Conservation (phyloP, 1,139 yeast genomes). For the Saccharomyces pastorianus region DNA sequence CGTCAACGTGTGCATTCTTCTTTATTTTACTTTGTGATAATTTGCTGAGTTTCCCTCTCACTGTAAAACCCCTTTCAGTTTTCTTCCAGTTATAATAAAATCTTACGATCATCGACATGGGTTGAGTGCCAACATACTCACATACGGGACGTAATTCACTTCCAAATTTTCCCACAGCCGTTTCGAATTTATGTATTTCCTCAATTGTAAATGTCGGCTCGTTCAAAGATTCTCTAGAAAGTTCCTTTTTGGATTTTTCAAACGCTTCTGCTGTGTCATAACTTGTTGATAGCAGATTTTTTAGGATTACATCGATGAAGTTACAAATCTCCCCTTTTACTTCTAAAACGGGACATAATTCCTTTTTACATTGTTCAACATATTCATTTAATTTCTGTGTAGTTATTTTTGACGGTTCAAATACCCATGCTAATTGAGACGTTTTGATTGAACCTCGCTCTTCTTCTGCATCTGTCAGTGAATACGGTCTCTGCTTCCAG, state of each 20-base stretch:
- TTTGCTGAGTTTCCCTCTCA: slow-evolving; percentile 80
- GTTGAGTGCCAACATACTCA: slow-evolving; percentile 60
- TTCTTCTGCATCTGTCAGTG: slow-evolving; percentile 32
- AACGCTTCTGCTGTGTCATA: slow-evolving; percentile 47
- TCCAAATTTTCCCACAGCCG: slow-evolving; percentile 66
- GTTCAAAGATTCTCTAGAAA: slow-evolving; percentile 51
- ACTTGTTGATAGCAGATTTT: slow-evolving; percentile 43
- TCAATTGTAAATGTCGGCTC: slow-evolving; percentile 68
- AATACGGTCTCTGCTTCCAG: slow-evolving; percentile 13
- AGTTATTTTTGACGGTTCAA: slow-evolving; percentile 34
- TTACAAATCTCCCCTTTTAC: slow-evolving; percentile 54
- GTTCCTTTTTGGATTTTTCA: slow-evolving; percentile 29
- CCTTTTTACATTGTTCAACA: slow-evolving; percentile 43
- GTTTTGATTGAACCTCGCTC: slow-evolving; percentile 82
- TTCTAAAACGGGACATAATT: slow-evolving; percentile 45
- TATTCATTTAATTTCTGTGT: slow-evolving; percentile 42
- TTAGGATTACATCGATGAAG: slow-evolving; percentile 65
- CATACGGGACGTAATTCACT: slow-evolving; percentile 72
- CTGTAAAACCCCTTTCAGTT: slow-evolving; percentile 52
- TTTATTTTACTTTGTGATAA: slow-evolving; percentile 37
- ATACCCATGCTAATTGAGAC: slow-evolving; percentile 60
- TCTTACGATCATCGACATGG: slow-evolving; percentile 70
- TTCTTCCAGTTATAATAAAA: slow-evolving; percentile 90
- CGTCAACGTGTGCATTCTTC: slow-evolving; percentile 8
- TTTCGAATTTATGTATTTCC: slow-evolving; percentile 65